A percentile compares a stretch with the other conserved stretches of the same genome.
phyloP scores from a whole-genome alignment of 257 asterid genomes.

The Handroanthus guayacan region DNA sequence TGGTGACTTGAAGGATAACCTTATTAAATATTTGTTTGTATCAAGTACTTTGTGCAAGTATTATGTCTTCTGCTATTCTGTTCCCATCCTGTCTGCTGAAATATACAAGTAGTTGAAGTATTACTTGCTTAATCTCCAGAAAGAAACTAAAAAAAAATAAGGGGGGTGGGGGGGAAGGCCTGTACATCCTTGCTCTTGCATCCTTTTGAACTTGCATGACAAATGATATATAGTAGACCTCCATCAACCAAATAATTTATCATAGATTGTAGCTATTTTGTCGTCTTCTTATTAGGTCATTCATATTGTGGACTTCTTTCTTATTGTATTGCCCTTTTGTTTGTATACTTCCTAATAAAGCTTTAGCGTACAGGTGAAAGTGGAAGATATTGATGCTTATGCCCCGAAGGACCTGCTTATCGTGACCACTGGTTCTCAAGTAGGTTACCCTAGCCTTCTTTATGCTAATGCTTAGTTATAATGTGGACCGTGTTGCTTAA shows the following conservation, averaged over 20 bases:
- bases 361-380: constrained; percentile 71
- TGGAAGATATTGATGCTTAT: constrained; percentile 95
- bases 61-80: neutral
- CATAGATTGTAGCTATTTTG: neutral
- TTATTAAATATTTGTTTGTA: neutral
- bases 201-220: constrained; percentile 2
- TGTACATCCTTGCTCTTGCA: neutral
- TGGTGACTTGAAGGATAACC: neutral
- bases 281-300: neutral
- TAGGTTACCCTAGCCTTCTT: constrained; percentile 49
- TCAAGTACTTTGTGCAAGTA: constrained; percentile 1
- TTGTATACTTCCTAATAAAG: constrained; percentile 32
- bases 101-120: neutral
- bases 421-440: constrained; percentile 99
- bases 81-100: constrained; percentile 13
- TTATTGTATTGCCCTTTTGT: constrained; percentile 27
- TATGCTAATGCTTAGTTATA: constrained; percentile 33
- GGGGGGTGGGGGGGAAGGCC: too few relatives aligned
- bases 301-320: constrained; percentile 27
- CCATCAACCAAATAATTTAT: neutral
- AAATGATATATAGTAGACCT: constrained; percentile 9
- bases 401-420: constrained; percentile 96
- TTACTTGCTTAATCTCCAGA: neutral
- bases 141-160: neutral
- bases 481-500: constrained; percentile 35